Percentiles rank a stretch among this genome's conserved stretches.
These are phyloP conservation scores for Domatiomyces catenatus DNA, from an alignment of 2,329 filamentous ascomycete genomes.

Conservation along the genomic window DNA sequence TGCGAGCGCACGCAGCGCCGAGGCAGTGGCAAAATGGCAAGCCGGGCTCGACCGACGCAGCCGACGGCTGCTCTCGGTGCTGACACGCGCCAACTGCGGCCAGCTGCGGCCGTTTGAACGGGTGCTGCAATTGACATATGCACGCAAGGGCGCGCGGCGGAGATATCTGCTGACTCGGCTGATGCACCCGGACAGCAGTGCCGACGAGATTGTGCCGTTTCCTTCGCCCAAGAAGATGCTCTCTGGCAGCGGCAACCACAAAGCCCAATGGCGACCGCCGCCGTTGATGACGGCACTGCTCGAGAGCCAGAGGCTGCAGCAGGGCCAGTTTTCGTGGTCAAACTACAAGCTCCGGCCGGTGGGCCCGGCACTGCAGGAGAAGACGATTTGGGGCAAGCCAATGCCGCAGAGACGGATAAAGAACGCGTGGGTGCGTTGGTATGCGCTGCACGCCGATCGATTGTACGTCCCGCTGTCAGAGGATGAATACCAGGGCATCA, in stretches of 20 bases:
- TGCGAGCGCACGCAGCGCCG: not conserved
- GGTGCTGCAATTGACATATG: constrained; percentile 41
- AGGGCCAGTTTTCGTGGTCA: constrained; percentile 8
- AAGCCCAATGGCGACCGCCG: constrained; percentile 24
- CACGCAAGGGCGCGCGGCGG: constrained; percentile 38
- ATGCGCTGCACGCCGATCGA: constrained; percentile 18
- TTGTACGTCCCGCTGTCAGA: constrained; percentile 27
- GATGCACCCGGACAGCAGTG: not conserved
- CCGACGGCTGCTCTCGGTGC: constrained; percentile 28
- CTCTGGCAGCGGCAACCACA: constrained; percentile 8
- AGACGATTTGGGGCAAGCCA: constrained; percentile 24
- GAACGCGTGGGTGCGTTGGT: constrained; percentile 27
- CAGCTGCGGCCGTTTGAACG: constrained; percentile 35
- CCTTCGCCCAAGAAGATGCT: constrained; percentile 1
- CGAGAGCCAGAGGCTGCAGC: constrained; percentile 22
- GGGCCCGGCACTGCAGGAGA: constrained; percentile 21
- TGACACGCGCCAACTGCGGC: constrained; percentile 41
- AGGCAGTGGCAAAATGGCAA: constrained; percentile 6
- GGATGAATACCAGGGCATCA: constrained; percentile 22
- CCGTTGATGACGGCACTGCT: constrained; percentile 21
- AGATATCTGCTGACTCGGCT: constrained; percentile 28
- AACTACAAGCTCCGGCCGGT: not conserved
- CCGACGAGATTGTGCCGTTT: constrained; percentile 14
- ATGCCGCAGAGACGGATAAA: constrained; percentile 19
- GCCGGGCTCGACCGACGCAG: constrained; percentile 8